These are phyloP conservation scores for Cafeteria roenbergensis DNA, from an alignment of 108 stramenopile genomes.

Conservation along the genomic window DNA sequence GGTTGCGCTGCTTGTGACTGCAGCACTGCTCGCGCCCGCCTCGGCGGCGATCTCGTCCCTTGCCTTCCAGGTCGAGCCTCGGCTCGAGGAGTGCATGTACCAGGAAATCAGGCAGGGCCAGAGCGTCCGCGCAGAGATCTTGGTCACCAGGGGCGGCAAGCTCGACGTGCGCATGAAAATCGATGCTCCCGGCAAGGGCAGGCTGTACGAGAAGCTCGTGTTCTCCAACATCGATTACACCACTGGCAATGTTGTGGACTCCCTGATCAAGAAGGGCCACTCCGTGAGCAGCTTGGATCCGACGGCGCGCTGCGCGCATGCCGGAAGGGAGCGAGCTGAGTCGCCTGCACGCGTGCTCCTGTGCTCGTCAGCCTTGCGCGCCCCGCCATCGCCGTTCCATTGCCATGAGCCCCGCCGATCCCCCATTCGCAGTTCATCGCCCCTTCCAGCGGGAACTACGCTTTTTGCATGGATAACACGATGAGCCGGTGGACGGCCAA, in stretches of 20 bases:
- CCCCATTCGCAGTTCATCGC: no score
- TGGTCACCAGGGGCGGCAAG: background rate
- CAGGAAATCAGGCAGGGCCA: conserved; percentile 44
- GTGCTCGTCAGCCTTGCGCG: no score
- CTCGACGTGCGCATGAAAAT: background rate
- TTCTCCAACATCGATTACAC: background rate
- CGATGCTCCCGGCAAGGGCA: background rate
- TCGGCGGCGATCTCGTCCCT: no score
- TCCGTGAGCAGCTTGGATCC: no score
- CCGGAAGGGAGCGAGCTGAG: no score
- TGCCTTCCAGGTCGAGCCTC: background rate
- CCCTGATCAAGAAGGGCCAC: background rate
- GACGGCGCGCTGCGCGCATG: no score
- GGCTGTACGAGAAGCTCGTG: background rate
- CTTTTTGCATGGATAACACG: background rate
- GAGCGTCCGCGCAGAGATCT: conserved; percentile 34
- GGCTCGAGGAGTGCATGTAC: background rate
- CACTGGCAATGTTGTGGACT: background rate
- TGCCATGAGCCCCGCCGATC: no score
- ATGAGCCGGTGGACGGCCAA: background rate
- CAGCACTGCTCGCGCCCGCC: no score
- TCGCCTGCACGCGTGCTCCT: no score
- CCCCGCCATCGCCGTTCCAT: no score
- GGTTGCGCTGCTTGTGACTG: no score
- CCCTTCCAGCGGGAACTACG: background rate